Evolutionary conservation across 495 filamentous ascomycete species (phyloP).

Genomic region (Penicillium desertorum): DNA sequence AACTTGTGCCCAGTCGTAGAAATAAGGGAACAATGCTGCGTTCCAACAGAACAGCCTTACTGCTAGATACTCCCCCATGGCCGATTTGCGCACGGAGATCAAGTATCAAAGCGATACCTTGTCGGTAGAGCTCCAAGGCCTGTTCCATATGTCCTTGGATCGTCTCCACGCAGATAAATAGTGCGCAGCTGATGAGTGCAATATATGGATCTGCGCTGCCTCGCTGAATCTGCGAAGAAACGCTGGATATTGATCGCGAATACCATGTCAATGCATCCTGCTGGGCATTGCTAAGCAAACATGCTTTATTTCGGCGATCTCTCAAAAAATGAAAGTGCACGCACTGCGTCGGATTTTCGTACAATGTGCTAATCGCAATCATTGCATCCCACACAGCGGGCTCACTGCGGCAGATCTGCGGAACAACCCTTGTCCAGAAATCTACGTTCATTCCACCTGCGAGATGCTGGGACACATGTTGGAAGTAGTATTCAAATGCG

Average conservation of each 20-base stretch:
- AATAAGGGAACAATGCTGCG: constrained; percentile 27
- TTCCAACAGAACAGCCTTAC: constrained; percentile 23
- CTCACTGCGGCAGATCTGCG: constrained; percentile 54
- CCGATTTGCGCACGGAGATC: constrained; percentile 20
- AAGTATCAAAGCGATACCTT: constrained; percentile 26
- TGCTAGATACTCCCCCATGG: constrained; percentile 9
- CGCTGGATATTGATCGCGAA: constrained; percentile 34
- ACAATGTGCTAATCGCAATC: constrained; percentile 50
- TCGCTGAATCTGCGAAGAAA: constrained; percentile 35
- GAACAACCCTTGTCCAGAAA: constrained; percentile 55
- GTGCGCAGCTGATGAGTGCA: constrained; percentile 51
- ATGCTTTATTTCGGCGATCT: not conserved
- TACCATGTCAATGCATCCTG: constrained; percentile 35
- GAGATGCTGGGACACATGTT: constrained; percentile 46
- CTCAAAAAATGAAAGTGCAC: constrained; percentile 22
- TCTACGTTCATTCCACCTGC: constrained; percentile 46
- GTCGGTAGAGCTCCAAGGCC: constrained; percentile 25
- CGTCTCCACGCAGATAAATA: constrained; percentile 56
- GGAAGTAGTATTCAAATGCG: constrained; percentile 54
- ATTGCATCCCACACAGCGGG: constrained; percentile 58
- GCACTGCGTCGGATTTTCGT: constrained; percentile 34
- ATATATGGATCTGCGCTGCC: constrained; percentile 31
- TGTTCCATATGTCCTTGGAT: constrained; percentile 45
- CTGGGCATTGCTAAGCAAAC: constrained; percentile 15
- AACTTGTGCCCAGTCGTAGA: constrained; percentile 22